phyloP scores from a whole-genome alignment of 2,329 filamentous ascomycete genomes.

The Aspergillus aculeatus region DNA sequence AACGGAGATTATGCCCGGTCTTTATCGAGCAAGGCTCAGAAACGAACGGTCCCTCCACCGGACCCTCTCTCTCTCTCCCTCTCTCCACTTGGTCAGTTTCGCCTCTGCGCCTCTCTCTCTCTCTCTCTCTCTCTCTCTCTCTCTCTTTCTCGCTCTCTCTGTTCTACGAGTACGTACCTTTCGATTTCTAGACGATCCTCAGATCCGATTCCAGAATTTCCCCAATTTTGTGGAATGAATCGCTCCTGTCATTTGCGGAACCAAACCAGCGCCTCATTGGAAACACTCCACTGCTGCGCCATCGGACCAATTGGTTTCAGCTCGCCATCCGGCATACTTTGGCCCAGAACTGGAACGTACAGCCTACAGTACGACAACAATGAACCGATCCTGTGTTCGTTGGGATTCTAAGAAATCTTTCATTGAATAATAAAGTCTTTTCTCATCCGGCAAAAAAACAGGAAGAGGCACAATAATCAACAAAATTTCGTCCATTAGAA shows the following conservation, averaged over 20 bases:
- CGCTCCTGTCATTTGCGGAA: background rate
- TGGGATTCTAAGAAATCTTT: constrained; percentile 14
- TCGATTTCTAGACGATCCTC: background rate
- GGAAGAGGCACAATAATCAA: constrained; percentile 27
- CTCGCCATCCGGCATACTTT: background rate
- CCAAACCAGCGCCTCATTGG: background rate
- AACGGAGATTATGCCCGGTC: background rate
- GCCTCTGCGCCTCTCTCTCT: background rate
- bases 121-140: background rate
- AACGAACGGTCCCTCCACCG: background rate
- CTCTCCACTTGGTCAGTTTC: background rate
- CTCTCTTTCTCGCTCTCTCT: background rate
- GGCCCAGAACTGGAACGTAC: background rate
- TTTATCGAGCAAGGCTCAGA: background rate
- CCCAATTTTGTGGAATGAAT: background rate
- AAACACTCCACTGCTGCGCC: background rate
- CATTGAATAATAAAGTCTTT: constrained; percentile 20
- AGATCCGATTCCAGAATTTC: background rate
- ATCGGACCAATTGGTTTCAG: background rate
- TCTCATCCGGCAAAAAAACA: constrained; percentile 30
- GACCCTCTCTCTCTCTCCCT: no score
- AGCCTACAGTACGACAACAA: background rate
- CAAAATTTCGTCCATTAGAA: constrained; percentile 31
- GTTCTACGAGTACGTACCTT: background rate
- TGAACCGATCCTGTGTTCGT: background rate